Percentiles rank a stretch among this genome's conserved stretches.
phyloP scores from a whole-genome alignment of 345 rosid species.

The Psidium guajava region DNA sequence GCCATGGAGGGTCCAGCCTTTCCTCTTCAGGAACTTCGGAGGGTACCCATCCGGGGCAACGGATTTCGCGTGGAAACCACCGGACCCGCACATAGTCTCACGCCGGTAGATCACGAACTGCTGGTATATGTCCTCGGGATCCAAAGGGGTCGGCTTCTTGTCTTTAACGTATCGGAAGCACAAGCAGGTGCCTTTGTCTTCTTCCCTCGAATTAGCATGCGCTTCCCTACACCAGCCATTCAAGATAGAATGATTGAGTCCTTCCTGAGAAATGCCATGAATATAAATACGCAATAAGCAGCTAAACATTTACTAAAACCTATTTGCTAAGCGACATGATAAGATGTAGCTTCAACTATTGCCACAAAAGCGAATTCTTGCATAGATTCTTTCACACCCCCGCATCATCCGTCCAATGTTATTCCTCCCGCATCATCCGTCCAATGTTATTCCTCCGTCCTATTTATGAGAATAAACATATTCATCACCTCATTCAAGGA shows the following conservation, averaged over 20 bases:
- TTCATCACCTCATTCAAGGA: background rate
- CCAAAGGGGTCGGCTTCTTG: constrained; percentile 12
- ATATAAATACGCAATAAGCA: background rate
- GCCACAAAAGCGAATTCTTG: background rate
- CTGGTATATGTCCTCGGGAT: constrained; percentile 18
- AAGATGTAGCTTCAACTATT: background rate
- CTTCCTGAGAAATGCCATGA: background rate
- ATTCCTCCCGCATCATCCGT: too few relatives aligned
- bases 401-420: too few relatives aligned
- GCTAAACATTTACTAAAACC: constrained; percentile 14
- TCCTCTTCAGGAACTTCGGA: constrained; percentile 32
- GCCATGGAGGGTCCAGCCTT: constrained; percentile 27
- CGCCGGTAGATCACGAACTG: constrained; percentile 16
- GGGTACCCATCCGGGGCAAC: constrained; percentile 35
- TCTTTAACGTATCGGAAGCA: constrained; percentile 13
- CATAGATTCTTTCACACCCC: background rate
- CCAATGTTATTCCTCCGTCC: background rate
- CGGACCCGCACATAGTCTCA: background rate
- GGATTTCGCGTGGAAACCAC: constrained; percentile 26
- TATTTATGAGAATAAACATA: background rate
- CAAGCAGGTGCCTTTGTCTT: constrained; percentile 24
- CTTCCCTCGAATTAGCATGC: constrained; percentile 25
- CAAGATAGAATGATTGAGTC: background rate
- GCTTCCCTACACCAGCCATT: constrained; percentile 24
- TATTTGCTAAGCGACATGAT: background rate